Base-by-base conservation (phyloP, 148 eudicot species). In the Vaccinium myrtillus region DNA sequence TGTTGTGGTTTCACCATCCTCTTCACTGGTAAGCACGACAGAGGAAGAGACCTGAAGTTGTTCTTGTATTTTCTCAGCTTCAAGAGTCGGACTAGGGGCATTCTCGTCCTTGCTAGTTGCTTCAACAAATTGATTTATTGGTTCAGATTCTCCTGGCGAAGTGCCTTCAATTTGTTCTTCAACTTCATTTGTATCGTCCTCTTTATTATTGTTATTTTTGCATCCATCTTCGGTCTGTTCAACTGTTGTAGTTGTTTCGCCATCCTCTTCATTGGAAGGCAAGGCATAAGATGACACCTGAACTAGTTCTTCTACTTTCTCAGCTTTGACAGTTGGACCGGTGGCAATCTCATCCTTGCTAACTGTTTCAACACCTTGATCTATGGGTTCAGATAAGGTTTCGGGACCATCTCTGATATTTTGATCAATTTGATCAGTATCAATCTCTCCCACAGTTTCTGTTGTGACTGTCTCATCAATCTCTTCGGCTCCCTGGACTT, bases 1-100 rank as follows among this genome's bases (percentile, higher is more conserved):
- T 71, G 32, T 32, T 79, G 32, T 5, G 46, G 71, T 83, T n/a
- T 56, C 85, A 69, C 23, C 8, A 32, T 55, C 71, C 53, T 39
- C 48, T 70, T 48, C 23, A 7, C 56, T 51, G 32, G 79, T 19
- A 50, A 50, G 70, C 30, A 55, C 2, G 16, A 25, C 18, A 69
- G 83, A 43, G 75, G 32, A 63, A 63, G 83, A 15, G 36, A 65
- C n/a, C 75, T 61, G 83, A 81, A 65, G 73, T 65, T 46, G 83
- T 25, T 75, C 80, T 46, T 69, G 18, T 27, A 1, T 69, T 27
- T 69, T 30, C 43, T 30, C 39, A 69, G 18, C 43, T 12, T 69
- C 8, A 30, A 69, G 6, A 69, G 39, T 27, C 19, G 18, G 82
- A 59, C 23, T 32, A 54, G 63, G 63, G 63, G 82, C 78, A 53